Evolutionary conservation across 1,284 basidiomycete genomes (phyloP), one percentile per base, ranked within the genome.

Genomic region (Heterobasidion irregulare): DNA sequence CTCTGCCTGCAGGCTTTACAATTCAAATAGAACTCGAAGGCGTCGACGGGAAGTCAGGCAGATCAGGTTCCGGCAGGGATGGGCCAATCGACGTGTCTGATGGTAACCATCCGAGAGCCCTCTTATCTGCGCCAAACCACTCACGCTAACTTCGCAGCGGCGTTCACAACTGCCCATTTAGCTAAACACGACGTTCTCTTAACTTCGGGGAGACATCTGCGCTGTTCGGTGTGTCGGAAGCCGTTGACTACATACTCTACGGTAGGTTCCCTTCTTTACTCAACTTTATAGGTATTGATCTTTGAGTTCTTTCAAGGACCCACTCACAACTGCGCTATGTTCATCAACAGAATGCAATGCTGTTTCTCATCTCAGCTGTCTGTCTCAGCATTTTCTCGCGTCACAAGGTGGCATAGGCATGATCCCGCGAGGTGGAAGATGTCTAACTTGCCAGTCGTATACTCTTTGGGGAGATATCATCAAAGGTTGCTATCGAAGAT

Each of bases 401-500:
- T 56, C 64, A 55, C 57, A 64, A 16, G 54, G 59, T 8, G 53
- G 65, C 16, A 59, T 65, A 9, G 64, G 68, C n/a, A 65, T 90
- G 38, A 70, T 92, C 18, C 89, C 88, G 0, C 75, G 80, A 38
- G 76, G 77, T 1, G 89, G 88, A 2, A 56, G 65, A 1, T 93
- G 90, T 63, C 72, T 69, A 3, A 67, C 71, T 0, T 92, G 90
- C 62, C 56, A 65, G 0, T 65, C 67, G 0, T 79, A 81, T 57
- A 71, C 77, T 1, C 71, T 86, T 1, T 94, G 89, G 89, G 86
- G 86, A 8, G 83, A 90, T 59, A 65, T 92, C 35, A 72, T 92
- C 15, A 76, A 84, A 9, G 85, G 83, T 0, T 83, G 78, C 58
- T 90, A 84, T 65, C 76, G 84, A 2, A 75, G 89, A 6, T 65